A percentile compares a stretch with the other conserved stretches of the same genome.
phyloP scores from a whole-genome alignment of 257 asterid genomes.

The Salvia miltiorrhiza region DNA sequence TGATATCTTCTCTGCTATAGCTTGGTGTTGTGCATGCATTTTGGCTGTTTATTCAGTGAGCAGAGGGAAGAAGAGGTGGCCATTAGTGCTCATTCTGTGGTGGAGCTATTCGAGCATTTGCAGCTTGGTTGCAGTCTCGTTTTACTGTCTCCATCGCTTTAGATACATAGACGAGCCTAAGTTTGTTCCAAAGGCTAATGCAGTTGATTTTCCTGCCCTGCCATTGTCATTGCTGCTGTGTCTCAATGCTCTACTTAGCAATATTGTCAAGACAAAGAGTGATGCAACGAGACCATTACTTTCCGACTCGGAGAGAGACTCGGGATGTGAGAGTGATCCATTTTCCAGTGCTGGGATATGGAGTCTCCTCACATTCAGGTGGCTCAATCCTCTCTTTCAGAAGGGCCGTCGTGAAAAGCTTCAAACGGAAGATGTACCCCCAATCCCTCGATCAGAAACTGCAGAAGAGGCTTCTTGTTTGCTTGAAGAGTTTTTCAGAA shows the following conservation, averaged over 20 bases:
- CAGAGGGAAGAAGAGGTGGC: slow-evolving; percentile 47
- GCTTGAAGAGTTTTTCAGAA: slow-evolving; percentile 56
- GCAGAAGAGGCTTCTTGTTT: slow-evolving; percentile 64
- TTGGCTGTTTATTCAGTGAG: slow-evolving; percentile 36
- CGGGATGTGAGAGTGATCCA: slow-evolving; percentile 20
- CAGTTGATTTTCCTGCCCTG: slow-evolving; percentile 46
- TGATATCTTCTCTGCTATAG: slow-evolving; percentile 30
- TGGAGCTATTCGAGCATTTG: slow-evolving; percentile 51
- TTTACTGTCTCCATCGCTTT: slow-evolving; percentile 29
- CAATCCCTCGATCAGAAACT: slow-evolving; percentile 52
- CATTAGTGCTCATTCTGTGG: slow-evolving; percentile 57
- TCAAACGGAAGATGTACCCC: slow-evolving; percentile 47
- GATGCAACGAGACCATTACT: slow-evolving; percentile 50
- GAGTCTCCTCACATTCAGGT: slow-evolving; percentile 61
- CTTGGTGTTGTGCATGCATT: slow-evolving; percentile 53
- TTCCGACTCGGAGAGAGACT: slow-evolving; percentile 6
- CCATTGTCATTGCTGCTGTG: slow-evolving; percentile 49
- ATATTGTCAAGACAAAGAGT: slow-evolving; percentile 14
- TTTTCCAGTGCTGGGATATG: slow-evolving; percentile 66
- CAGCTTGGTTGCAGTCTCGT: slow-evolving; percentile 24
- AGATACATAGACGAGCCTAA: slow-evolving; percentile 23
- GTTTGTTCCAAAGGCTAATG: slow-evolving; percentile 33
- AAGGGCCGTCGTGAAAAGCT: slow-evolving; percentile 52
- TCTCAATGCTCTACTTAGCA: slow-evolving; percentile 29
- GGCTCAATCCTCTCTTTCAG: slow-evolving; percentile 78